These are phyloP conservation scores for Coemansia sp. DNA, from an alignment of 192 early-diverging fungal genomes.

Conservation along the genomic window DNA sequence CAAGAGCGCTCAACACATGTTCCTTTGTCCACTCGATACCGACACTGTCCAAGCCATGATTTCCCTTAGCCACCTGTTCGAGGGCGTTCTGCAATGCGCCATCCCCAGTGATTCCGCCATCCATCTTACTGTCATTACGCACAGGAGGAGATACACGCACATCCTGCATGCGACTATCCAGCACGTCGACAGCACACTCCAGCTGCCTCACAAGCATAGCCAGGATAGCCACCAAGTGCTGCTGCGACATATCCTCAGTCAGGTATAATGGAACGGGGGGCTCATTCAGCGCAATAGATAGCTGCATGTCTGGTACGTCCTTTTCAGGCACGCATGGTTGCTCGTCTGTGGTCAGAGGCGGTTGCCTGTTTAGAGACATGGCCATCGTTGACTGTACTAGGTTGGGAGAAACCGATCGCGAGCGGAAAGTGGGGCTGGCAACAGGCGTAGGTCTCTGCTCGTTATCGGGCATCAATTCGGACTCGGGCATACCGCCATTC, in stretches of 20 bases:
- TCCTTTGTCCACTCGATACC: slow-evolving; percentile 49
- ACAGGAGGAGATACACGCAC: neutral
- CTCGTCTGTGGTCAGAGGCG: slow-evolving; percentile 3
- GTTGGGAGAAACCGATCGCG: slow-evolving; percentile 38
- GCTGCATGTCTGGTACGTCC: slow-evolving; percentile 18
- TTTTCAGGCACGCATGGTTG: neutral
- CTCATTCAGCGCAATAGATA: slow-evolving; percentile 47
- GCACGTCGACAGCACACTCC: slow-evolving; percentile 40
- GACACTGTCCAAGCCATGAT: slow-evolving; percentile 5
- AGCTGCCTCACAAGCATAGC: slow-evolving; percentile 52
- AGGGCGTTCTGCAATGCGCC: slow-evolving; percentile 35
- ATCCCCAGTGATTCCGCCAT: slow-evolving; percentile 15
- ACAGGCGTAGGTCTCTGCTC: neutral
- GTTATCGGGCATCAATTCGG: neutral
- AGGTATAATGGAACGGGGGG: slow-evolving; percentile 51
- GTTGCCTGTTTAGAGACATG: slow-evolving; percentile 31
- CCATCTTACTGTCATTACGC: slow-evolving; percentile 50
- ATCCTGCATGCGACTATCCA: slow-evolving; percentile 26
- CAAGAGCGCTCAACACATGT: slow-evolving; percentile 41
- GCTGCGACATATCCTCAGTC: slow-evolving; percentile 51
- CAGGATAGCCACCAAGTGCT: slow-evolving; percentile 37
- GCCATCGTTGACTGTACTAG: slow-evolving; percentile 22
- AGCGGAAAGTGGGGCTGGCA: slow-evolving; percentile 1
- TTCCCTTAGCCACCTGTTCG: slow-evolving; percentile 27
- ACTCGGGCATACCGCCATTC: neutral